These are phyloP conservation scores for Colletotrichum cuscutae DNA, from an alignment of 2,329 filamentous ascomycete genomes.

Conservation along the genomic window DNA sequence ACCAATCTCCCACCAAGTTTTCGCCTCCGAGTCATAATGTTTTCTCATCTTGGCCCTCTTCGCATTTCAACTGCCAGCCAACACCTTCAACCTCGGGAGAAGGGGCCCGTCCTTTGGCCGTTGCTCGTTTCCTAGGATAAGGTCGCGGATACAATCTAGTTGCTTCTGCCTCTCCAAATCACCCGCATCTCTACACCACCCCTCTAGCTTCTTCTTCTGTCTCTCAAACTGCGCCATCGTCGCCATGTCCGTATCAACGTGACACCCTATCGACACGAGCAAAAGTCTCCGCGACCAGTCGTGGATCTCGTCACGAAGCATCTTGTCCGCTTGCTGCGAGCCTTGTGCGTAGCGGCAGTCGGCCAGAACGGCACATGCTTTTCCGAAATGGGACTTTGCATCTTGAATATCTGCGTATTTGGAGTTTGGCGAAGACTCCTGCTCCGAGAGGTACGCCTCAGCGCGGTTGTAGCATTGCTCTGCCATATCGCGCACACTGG, in stretches of 20 bases:
- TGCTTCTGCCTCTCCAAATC: background rate
- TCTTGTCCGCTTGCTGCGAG: background rate
- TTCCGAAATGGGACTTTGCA: background rate
- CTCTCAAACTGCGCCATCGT: constrained; percentile 7
- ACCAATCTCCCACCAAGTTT: background rate
- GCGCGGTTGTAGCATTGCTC: constrained; percentile 3
- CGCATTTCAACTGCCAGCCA: background rate
- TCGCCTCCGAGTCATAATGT: background rate
- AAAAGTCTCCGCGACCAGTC: background rate
- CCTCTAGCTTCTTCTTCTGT: constrained; percentile 14
- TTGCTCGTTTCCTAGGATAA: background rate
- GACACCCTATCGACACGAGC: background rate
- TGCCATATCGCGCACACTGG: constrained; percentile 11
- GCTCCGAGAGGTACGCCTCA: background rate
- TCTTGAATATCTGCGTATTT: background rate
- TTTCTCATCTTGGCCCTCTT: too few relatives aligned
- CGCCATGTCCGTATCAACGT: constrained; percentile 1
- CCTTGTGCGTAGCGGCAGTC: constrained; percentile 14
- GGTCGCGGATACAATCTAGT: background rate
- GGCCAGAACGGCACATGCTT: constrained; percentile 13
- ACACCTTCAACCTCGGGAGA: background rate
- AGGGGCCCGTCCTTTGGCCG: constrained; percentile 13
- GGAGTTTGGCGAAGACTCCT: background rate
- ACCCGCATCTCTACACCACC: constrained; percentile 16
- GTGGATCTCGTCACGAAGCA: background rate